These are phyloP conservation scores for Dioscorea zingiberensis DNA, from an alignment of 106 monocot genomes.

Conservation along the genomic window DNA sequence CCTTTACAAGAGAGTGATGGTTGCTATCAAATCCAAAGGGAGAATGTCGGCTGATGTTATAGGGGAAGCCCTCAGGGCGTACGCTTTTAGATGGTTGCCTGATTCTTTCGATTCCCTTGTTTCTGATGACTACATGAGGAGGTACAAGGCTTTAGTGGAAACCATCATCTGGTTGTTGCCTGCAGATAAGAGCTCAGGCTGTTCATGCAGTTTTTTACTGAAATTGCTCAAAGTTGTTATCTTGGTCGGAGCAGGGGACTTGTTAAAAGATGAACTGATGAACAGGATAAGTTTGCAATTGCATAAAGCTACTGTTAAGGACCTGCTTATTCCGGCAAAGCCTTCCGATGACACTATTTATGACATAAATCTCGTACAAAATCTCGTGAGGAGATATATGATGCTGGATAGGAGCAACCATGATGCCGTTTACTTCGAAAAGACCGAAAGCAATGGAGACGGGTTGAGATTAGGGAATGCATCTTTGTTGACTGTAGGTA, in stretches of 20 bases:
- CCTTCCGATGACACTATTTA: slow-evolving; percentile 22
- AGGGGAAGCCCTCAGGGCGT: slow-evolving; percentile 55
- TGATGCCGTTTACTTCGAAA: slow-evolving; percentile 6
- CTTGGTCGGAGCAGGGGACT: slow-evolving; percentile 53
- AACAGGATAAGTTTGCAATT: slow-evolving; percentile 43
- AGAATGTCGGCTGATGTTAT: slow-evolving; percentile 64
- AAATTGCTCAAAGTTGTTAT: slow-evolving; percentile 68
- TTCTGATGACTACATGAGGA: slow-evolving; percentile 38
- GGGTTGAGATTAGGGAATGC: slow-evolving; percentile 16
- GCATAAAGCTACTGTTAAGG: slow-evolving; percentile 71
- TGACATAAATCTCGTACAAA: slow-evolving; percentile 59
- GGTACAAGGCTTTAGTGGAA: slow-evolving; percentile 49
- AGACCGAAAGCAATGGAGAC: slow-evolving; percentile 14
- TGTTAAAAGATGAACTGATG: slow-evolving; percentile 59
- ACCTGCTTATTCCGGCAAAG: slow-evolving; percentile 57
- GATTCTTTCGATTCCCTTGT: slow-evolving; percentile 58
- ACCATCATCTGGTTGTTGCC: slow-evolving; percentile 64
- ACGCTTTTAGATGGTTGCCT: slow-evolving; percentile 74
- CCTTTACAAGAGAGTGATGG: slow-evolving; percentile 70
- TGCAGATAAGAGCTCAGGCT: slow-evolving; percentile 41
- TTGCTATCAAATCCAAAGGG: slow-evolving; percentile 62
- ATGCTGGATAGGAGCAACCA: slow-evolving; percentile 10
- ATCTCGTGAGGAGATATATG: slow-evolving; percentile 47
- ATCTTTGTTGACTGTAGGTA: slow-evolving; percentile 48
- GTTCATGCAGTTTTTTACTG: slow-evolving; percentile 75